Evolutionary conservation across 176 grass and related monocot species (phyloP).

Genomic region (Lolium multiflorum): DNA sequence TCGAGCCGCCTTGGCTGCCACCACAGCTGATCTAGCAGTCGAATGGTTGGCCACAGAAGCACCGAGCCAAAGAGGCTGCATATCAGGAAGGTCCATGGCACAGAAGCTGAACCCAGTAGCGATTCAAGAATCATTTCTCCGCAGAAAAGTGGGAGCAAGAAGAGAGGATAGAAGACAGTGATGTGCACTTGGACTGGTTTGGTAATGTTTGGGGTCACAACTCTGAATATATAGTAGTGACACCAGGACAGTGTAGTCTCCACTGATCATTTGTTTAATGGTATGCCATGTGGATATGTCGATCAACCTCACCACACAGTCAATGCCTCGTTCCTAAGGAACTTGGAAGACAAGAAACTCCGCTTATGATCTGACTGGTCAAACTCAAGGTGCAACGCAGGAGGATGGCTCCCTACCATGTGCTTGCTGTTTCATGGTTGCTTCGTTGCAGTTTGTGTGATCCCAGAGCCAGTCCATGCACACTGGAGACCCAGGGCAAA

Average conservation of each 20-base stretch:
- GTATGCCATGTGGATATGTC: background rate
- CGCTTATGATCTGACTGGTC: background rate
- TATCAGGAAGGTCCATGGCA: constrained; percentile 38
- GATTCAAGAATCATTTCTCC: constrained; percentile 20
- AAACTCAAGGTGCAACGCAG: background rate
- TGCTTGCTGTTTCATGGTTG: background rate
- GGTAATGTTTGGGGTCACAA: background rate
- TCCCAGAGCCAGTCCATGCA: background rate
- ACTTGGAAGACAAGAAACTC: constrained; percentile 37
- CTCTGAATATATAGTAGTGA: constrained; percentile 22
- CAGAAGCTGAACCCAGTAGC: background rate
- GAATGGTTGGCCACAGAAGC: constrained; percentile 26
- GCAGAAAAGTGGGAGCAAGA: background rate
- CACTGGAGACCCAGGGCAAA: background rate
- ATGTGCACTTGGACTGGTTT: background rate
- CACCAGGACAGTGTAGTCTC: background rate
- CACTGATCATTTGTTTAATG: constrained; percentile 14
- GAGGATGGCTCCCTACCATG: background rate
- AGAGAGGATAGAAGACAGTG: background rate
- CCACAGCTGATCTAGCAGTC: constrained; percentile 51
- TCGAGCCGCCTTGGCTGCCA: constrained; percentile 54
- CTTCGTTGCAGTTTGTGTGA: background rate
- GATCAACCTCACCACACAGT: background rate
- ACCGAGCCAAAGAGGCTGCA: constrained; percentile 32
- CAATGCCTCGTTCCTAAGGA: constrained; percentile 35